Evolutionary conservation across 495 filamentous ascomycete species (phyloP).

Genomic region (Aspergillus sclerotioniger): DNA sequence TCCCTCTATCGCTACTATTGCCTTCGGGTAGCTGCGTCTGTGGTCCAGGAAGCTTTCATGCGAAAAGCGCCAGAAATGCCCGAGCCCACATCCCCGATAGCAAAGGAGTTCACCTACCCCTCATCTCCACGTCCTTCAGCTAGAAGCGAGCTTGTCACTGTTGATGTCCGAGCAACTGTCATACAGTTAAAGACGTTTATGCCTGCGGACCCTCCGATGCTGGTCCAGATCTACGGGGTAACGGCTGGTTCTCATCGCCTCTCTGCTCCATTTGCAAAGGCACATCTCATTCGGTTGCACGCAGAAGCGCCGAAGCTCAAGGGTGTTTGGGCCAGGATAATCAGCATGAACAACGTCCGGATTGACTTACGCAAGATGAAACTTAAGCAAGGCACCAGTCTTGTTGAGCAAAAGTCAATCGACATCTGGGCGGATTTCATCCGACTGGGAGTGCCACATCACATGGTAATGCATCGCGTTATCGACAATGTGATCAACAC

Average conservation of each 20-base stretch:
- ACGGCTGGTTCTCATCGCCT: slow-evolving; percentile 83
- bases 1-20: slow-evolving; percentile 94
- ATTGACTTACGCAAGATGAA: slow-evolving; percentile 75
- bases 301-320: slow-evolving; percentile 79
- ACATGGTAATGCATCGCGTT: slow-evolving; percentile 84
- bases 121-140: slow-evolving; percentile 31
- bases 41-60: slow-evolving; percentile 72
- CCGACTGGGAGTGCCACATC: slow-evolving; percentile 87
- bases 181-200: slow-evolving; percentile 86
- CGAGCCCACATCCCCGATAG: slow-evolving; percentile 2
- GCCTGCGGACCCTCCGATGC: slow-evolving; percentile 81
- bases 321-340: slow-evolving; percentile 77
- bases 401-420: slow-evolving; percentile 75
- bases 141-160: slow-evolving; percentile 65
- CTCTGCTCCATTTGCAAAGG: slow-evolving; percentile 71
- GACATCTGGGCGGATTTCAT: slow-evolving; percentile 85
- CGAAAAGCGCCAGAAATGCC: slow-evolving; percentile 30
- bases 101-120: slow-evolving; percentile 10
- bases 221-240: slow-evolving; percentile 81
- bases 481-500: slow-evolving; percentile 90
- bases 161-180: slow-evolving; percentile 75
- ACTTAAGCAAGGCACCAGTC: slow-evolving; percentile 57
- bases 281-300: slow-evolving; percentile 77
- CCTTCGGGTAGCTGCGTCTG: slow-evolving; percentile 74
- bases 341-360: slow-evolving; percentile 76